Conservation (phyloP, 441 rosid genomes). For the Populus tomentosa region DNA sequence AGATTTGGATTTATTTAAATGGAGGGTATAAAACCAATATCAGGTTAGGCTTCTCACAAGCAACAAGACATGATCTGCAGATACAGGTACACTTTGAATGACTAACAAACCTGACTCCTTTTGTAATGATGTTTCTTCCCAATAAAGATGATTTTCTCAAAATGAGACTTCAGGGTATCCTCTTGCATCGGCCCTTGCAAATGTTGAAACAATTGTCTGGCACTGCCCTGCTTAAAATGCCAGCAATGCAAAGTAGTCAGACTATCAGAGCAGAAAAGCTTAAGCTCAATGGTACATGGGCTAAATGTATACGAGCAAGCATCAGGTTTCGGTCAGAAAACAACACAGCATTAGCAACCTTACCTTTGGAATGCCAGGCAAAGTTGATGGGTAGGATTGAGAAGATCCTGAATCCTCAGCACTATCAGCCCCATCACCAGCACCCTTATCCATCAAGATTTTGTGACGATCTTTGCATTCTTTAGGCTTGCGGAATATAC, state of each 20-base stretch:
- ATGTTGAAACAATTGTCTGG: slow-evolving; percentile 96
- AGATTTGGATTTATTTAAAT: background rate
- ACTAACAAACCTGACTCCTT: slow-evolving; percentile 71
- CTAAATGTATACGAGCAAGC: slow-evolving; percentile 5
- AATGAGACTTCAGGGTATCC: slow-evolving; percentile 93
- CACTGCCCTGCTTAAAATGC: slow-evolving; percentile 80
- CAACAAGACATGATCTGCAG: background rate
- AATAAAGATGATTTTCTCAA: slow-evolving; percentile 79
- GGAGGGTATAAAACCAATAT: background rate
- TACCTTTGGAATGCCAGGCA: slow-evolving; percentile 99
- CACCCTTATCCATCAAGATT: slow-evolving; percentile 76
- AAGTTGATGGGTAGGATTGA: slow-evolving; percentile 96
- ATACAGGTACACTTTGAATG: background rate
- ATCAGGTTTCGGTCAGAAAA: background rate
- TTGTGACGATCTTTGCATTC: slow-evolving; percentile 99
- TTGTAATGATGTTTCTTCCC: slow-evolving; percentile 65
- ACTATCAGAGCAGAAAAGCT: slow-evolving; percentile 9
- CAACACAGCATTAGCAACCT: slow-evolving; percentile 2
- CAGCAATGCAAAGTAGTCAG: slow-evolving; percentile 22
- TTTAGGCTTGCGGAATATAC: slow-evolving; percentile 80
- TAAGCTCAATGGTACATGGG: slow-evolving; percentile 23
- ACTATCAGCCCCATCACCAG: slow-evolving; percentile 98
- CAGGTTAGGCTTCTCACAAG: background rate
- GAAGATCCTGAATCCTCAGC: slow-evolving; percentile 99
- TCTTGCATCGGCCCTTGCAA: slow-evolving; percentile 99